phyloP scores from a whole-genome alignment of 2,329 filamentous ascomycete species.

The Corynespora cassiicola region DNA sequence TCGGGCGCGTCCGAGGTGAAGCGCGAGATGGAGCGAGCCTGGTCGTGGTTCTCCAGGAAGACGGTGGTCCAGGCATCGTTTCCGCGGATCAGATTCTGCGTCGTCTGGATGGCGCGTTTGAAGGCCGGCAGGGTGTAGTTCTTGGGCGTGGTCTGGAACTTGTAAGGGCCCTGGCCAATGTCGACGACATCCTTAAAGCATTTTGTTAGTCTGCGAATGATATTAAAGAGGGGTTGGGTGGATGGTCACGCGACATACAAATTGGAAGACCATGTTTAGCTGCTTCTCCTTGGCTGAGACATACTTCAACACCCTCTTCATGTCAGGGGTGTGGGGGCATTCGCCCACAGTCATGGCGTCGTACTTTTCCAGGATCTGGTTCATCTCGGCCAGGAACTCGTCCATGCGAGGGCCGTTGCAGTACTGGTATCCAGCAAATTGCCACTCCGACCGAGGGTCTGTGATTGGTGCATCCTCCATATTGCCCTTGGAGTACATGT shows the following conservation, averaged over 20 bases:
- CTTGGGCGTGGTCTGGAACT: conserved; percentile 42
- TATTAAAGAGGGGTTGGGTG: too few relatives aligned
- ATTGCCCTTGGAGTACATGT: conserved; percentile 45
- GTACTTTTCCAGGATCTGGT: conserved; percentile 63
- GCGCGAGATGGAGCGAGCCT: conserved; percentile 57
- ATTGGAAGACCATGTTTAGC: conserved; percentile 71
- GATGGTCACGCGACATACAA: too few relatives aligned
- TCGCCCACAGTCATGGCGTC: conserved; percentile 76
- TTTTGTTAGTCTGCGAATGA: conserved; percentile 1
- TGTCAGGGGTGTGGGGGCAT: conserved; percentile 67
- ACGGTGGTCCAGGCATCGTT: conserved; percentile 55
- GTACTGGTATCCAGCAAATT: conserved; percentile 56
- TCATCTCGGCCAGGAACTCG: conserved; percentile 72
- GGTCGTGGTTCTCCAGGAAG: conserved; percentile 63
- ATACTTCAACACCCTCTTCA: conserved; percentile 64
- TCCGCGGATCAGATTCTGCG: conserved; percentile 37
- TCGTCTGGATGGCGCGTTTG: conserved; percentile 37
- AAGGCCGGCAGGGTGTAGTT: conserved; percentile 40
- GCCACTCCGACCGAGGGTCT: conserved; percentile 38
- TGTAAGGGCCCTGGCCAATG: conserved; percentile 43
- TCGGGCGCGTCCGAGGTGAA: conserved; percentile 56
- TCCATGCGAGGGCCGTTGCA: conserved; percentile 74
- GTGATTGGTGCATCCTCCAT: conserved; percentile 42
- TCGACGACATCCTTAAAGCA: conserved; percentile 47
- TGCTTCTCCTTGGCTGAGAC: conserved; percentile 65